These are phyloP conservation scores for Anisodus acutangulus DNA, from an alignment of 257 asterid species.

Conservation along the genomic window DNA sequence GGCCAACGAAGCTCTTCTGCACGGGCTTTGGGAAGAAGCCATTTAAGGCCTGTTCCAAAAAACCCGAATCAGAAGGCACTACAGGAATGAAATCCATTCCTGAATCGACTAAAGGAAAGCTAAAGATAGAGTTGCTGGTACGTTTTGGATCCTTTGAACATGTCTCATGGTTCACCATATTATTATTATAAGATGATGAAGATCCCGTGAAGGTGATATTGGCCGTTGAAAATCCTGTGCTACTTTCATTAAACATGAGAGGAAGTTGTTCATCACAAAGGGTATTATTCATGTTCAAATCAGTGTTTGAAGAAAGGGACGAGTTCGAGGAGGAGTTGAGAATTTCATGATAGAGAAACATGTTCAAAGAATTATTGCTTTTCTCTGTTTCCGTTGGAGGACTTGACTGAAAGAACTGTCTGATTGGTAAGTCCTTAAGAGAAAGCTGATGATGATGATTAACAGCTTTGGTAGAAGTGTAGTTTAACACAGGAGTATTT, in stretches of 20 bases:
- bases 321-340: neutral
- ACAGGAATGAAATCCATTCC: neutral
- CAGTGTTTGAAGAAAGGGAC: neutral
- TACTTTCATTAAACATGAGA: neutral
- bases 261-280: constrained; percentile 11
- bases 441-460: neutral
- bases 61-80: constrained; percentile 2
- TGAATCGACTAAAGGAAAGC: neutral
- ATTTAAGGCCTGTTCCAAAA: constrained; percentile 9
- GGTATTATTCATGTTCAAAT: neutral
- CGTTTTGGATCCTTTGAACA: neutral
- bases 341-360: neutral
- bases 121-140: neutral
- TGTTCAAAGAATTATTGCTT: neutral
- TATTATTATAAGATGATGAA: neutral
- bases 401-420: neutral
- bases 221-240: neutral
- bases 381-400: neutral
- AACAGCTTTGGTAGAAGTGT: neutral
- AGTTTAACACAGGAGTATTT: neutral
- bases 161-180: neutral
- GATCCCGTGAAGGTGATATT: neutral
- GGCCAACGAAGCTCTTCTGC: neutral
- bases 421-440: neutral
- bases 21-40: constrained; percentile 23